phyloP scores from a whole-genome alignment of 306 rosid genomes.

The Medicago arabica region DNA sequence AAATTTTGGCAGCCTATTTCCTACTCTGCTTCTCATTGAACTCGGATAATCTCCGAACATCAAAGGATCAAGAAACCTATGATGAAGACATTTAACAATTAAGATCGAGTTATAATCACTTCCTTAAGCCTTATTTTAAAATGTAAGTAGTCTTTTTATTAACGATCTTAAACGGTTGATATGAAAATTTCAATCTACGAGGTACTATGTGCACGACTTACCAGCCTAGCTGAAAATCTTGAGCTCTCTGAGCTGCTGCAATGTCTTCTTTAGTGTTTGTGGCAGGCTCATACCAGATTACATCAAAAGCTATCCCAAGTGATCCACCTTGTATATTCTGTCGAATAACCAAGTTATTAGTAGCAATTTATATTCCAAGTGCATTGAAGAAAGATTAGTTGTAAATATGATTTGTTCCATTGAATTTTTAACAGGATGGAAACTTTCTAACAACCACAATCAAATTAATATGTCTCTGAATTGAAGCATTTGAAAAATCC shows the following conservation, averaged over 20 bases:
- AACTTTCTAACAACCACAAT: background rate
- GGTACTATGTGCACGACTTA: conserved; percentile 42
- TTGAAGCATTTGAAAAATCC: background rate
- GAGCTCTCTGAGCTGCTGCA: conserved; percentile 84
- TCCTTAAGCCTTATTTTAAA: background rate
- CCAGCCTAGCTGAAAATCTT: conserved; percentile 99
- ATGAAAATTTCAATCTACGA: background rate
- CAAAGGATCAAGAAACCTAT: conserved; percentile 91
- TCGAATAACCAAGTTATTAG: conserved; percentile 6
- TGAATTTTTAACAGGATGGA: background rate
- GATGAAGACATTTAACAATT: conserved; percentile 9
- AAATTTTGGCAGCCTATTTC: conserved; percentile 74
- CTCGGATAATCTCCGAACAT: conserved; percentile 88
- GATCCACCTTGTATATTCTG: conserved; percentile 74
- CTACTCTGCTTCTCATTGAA: conserved; percentile 81
- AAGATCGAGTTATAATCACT: background rate
- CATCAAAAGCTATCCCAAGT: conserved; percentile 83
- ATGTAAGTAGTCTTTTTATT: background rate
- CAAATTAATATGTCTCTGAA: background rate
- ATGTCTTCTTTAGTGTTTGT: conserved; percentile 68
- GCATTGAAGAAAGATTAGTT: background rate
- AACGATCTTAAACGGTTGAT: background rate
- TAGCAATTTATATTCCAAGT: background rate
- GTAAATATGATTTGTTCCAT: background rate
- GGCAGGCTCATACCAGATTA: conserved; percentile 78